These are phyloP conservation scores for Pestalotiopsis sp. DNA, from an alignment of 2,329 filamentous ascomycete genomes.

Conservation along the genomic window DNA sequence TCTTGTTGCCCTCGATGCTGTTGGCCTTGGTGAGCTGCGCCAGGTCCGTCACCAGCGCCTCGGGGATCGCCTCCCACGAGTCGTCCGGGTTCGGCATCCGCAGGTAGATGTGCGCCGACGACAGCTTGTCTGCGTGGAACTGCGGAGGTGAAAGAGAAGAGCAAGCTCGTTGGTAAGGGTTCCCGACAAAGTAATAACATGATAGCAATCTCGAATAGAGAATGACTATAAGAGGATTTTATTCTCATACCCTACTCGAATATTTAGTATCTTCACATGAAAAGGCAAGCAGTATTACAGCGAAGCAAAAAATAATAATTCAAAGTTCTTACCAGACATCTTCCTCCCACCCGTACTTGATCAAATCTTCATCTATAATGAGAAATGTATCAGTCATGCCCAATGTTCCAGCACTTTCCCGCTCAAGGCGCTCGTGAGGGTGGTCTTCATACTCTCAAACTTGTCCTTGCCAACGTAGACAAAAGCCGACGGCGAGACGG, in stretches of 20 bases:
- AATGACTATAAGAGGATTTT: background rate
- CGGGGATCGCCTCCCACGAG: conserved; percentile 80
- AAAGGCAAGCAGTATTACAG: conserved; percentile 6
- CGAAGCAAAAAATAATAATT: conserved; percentile 25
- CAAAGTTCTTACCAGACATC: conserved; percentile 77
- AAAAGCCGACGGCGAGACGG: conserved; percentile 79
- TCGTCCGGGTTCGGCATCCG: conserved; percentile 73
- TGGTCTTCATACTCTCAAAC: conserved; percentile 77
- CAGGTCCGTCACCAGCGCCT: conserved; percentile 78
- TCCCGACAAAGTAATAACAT: background rate
- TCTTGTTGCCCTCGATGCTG: conserved; percentile 99
- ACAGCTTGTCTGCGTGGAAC: conserved; percentile 98
- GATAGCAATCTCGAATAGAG: background rate
- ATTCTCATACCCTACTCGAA: conserved; percentile 3
- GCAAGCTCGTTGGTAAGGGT: background rate
- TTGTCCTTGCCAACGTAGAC: conserved; percentile 99
- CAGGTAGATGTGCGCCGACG: conserved; percentile 94
- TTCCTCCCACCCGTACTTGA: conserved; percentile 91
- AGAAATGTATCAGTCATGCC: background rate
- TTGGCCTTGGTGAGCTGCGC: conserved; percentile 99
- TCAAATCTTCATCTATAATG: conserved; percentile 85
- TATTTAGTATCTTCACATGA: conserved; percentile 5
- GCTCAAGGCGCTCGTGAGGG: background rate
- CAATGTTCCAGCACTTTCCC: background rate
- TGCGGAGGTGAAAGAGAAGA: conserved; percentile 34